Base-by-base conservation (phyloP, 768 basidiomycete genomes). In the Lactifluus rugatus region DNA sequence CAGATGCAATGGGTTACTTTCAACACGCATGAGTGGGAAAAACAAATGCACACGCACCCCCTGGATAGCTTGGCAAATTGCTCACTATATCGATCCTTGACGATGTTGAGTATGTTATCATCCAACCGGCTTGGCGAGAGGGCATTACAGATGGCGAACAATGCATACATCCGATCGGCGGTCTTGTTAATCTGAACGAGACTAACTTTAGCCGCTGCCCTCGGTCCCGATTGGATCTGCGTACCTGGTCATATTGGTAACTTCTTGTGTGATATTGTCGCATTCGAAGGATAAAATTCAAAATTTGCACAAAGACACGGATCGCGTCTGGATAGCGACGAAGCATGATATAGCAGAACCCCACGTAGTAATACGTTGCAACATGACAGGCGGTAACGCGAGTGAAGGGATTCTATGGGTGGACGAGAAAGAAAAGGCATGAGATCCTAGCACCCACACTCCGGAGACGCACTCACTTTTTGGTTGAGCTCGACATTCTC, bases 361-460 rank as follows among this genome's bases (percentile, higher is more conserved):
- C 94, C 62, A 95, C 90, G 68, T 95, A 92, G 76, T 96, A 96
- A 71, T 92, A 92, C 2, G 89, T 89, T 52, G 91, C 81, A 61
- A 97, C 93, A 74, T 96, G 93, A 65, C 92, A 93, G n/a, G 95
- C 92, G 2, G 94, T 97, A 17, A 96, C 93, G 2, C 91, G 83
- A 32, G 92, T 90, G 72, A 93, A 87, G n/a, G 89, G 86, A 5
- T 89, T 83, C 80, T 86, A 23, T 21, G 2, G 36, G 26, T 23
- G 11, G 9, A 36, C 39, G 17, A 31, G 63, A 9, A n/a, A 39
- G 25, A 48, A 26, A 44, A 13, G 50, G 25, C 7, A n/a, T 42
- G 34, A 32, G 45, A 34, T n/a, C 37, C 17, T 31, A 54, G 28
- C 10, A 41, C 13, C 23, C 28, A 5, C 34, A 48, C 37, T 16